Conservation (phyloP, 2,329 filamentous ascomycete species). For the Chaetothyriales sp. region DNA sequence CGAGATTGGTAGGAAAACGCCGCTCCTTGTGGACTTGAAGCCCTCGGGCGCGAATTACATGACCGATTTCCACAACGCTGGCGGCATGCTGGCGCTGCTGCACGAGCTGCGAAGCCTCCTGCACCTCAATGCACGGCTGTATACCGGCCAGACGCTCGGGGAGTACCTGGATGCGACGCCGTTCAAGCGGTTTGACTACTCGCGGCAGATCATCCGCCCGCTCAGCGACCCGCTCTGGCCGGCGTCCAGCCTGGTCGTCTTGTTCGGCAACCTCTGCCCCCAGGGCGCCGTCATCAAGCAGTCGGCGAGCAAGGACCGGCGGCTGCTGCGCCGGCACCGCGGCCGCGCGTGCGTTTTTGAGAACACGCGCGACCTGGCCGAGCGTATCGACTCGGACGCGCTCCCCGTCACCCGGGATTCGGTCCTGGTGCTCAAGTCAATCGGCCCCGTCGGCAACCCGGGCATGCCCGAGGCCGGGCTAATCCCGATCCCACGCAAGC, state of each 20-base stretch:
- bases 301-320: constrained; percentile 34
- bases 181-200: constrained; percentile 29
- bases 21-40: constrained; percentile 37
- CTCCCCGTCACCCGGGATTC: constrained; percentile 31
- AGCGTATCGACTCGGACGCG: constrained; percentile 31
- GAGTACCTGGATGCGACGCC: constrained; percentile 30
- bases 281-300: constrained; percentile 37
- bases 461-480: constrained; percentile 40
- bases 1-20: constrained; percentile 33
- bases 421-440: constrained; percentile 34
- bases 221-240: constrained; percentile 32
- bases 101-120: constrained; percentile 33
- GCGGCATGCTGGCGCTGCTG: constrained; percentile 35
- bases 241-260: constrained; percentile 30
- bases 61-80: constrained; percentile 40
- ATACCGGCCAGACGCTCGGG: constrained; percentile 34
- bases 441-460: constrained; percentile 37
- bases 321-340: constrained; percentile 29
- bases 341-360: constrained; percentile 36
- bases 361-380: constrained; percentile 32
- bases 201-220: constrained; percentile 29
- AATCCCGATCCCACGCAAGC: constrained; percentile 36
- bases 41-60: constrained; percentile 40
- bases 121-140: constrained; percentile 31
- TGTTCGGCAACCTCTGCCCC: constrained; percentile 35